Percentiles rank a stretch among this genome's conserved stretches.
Evolutionary conservation across 176 grass and related monocot species (phyloP).

Genomic region (Bromus sterilis): DNA sequence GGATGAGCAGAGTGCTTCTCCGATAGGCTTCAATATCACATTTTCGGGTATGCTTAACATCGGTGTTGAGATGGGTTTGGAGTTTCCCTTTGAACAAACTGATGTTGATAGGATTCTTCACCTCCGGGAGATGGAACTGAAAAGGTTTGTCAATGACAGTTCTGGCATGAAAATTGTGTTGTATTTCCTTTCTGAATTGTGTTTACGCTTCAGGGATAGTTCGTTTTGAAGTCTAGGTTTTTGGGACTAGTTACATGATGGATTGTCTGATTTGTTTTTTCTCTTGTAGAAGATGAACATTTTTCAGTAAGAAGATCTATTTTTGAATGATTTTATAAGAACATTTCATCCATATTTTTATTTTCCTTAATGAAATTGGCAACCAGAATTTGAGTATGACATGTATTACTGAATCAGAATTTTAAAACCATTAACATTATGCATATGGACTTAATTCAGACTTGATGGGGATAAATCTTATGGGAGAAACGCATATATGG

Average conservation of each 20-base stretch:
- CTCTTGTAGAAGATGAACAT: background rate
- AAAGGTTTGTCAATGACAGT: constrained; percentile 23
- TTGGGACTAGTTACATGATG: background rate
- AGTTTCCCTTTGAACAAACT: constrained; percentile 24
- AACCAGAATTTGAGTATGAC: background rate
- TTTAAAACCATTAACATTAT: background rate
- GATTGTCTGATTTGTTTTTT: background rate
- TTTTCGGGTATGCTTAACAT: constrained; percentile 40
- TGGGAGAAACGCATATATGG: constrained; percentile 60
- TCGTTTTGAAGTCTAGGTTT: background rate
- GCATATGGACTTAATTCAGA: constrained; percentile 26
- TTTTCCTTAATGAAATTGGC: background rate
- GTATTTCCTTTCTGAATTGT: background rate
- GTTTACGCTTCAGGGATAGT: too few relatives aligned
- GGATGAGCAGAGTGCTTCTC: constrained; percentile 16
- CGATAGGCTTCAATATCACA: constrained; percentile 48
- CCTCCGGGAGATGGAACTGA: constrained; percentile 30
- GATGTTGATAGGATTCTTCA: constrained; percentile 21
- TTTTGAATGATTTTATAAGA: background rate
- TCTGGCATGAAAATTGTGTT: background rate
- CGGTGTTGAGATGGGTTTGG: constrained; percentile 31
- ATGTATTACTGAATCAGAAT: background rate
- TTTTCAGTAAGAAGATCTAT: background rate
- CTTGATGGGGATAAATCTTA: constrained; percentile 13
- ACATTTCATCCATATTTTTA: background rate